Evolutionary conservation across 176 grass and related monocot genomes (phyloP).

Genomic region (Puya raimondii): DNA sequence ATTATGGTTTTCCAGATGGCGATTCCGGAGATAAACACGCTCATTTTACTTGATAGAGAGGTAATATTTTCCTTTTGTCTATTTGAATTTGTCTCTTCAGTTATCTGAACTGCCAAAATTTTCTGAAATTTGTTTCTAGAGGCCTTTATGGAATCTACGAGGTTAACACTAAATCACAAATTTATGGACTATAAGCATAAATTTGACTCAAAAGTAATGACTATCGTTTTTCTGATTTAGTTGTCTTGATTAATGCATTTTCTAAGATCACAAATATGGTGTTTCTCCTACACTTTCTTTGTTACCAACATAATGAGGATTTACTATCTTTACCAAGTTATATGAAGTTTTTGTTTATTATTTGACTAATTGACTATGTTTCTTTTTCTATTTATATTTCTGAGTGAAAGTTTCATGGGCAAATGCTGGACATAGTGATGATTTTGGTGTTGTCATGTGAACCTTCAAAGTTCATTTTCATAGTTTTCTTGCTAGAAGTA

Average conservation of each 20-base stretch:
- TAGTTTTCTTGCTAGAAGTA: no score
- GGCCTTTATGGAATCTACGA: not conserved
- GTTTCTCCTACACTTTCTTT: not conserved
- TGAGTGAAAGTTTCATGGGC: not conserved
- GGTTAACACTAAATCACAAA: no score
- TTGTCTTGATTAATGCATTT: not conserved
- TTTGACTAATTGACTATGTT: not conserved
- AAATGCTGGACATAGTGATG: not conserved
- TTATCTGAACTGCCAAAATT: not conserved
- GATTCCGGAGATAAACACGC: slow-evolving; percentile 79
- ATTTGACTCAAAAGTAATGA: no score
- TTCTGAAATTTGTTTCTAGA: not conserved
- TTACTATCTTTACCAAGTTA: no score
- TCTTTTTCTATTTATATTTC: not conserved
- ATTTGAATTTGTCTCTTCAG: slow-evolving; percentile 4
- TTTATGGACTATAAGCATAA: no score
- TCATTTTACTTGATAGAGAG: slow-evolving; percentile 91
- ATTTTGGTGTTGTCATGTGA: not conserved
- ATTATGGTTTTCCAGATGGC: slow-evolving; percentile 50
- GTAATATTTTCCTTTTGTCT: slow-evolving; percentile 27
- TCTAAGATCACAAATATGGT: not conserved
- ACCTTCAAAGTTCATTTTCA: not conserved
- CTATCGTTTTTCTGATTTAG: not conserved
- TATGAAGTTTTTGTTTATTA: not conserved
- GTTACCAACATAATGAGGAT: no score